Conservation (phyloP, 306 rosid species). For the Quercus aquifolioides region DNA sequence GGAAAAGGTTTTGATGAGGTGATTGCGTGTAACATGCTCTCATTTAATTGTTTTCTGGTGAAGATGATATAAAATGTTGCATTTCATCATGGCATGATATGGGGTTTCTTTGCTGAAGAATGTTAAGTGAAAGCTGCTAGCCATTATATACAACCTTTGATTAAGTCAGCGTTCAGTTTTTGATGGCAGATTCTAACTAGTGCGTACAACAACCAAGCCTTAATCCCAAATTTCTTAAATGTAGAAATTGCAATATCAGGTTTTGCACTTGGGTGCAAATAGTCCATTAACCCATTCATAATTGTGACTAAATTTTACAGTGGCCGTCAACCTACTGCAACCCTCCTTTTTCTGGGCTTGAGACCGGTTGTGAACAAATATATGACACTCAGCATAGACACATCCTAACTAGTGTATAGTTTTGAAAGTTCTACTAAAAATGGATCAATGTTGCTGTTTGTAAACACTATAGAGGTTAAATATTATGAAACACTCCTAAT, state of each 20-base stretch:
- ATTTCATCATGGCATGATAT: background rate
- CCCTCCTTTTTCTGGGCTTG: too few species aligned
- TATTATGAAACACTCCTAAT: background rate
- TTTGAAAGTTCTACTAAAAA: background rate
- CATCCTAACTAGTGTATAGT: background rate
- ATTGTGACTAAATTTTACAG: too few species aligned
- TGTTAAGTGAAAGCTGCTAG: background rate
- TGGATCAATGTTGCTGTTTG: background rate
- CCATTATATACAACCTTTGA: background rate
- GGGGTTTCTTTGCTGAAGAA: background rate
- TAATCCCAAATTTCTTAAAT: too few species aligned
- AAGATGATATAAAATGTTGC: background rate
- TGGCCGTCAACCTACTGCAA: too few species aligned
- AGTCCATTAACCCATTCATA: too few species aligned
- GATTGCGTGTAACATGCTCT: slow-evolving; percentile 11
- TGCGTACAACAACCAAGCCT: background rate
- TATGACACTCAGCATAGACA: too few species aligned
- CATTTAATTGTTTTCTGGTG: background rate
- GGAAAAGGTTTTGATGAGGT: slow-evolving; percentile 94
- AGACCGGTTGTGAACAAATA: too few species aligned
- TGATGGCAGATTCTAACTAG: background rate
- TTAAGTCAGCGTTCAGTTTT: background rate
- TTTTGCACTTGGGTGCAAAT: too few species aligned
- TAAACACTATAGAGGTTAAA: too few species aligned
- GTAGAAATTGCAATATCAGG: too few species aligned